phyloP scores from a whole-genome alignment of 2,329 filamentous ascomycete species.

The Sordariomycetes sp. region DNA sequence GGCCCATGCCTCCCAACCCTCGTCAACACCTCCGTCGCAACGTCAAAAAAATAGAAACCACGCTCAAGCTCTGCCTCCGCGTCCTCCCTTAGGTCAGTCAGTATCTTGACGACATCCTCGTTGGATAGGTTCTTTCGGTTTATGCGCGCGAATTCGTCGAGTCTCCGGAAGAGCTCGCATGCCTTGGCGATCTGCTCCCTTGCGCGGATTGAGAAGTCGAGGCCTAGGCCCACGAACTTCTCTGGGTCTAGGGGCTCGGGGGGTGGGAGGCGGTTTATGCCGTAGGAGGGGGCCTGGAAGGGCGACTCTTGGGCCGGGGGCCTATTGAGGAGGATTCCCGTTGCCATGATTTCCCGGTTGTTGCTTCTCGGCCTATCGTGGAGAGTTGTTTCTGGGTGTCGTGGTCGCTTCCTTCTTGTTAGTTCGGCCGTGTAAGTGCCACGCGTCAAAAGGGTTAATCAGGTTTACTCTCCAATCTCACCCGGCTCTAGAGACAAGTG shows the following conservation, averaged over 20 bases:
- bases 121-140: background rate
- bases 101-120: background rate
- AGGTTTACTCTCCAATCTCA: background rate
- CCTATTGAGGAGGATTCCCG: background rate
- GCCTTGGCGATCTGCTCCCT: background rate
- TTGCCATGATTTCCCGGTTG: background rate
- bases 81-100: background rate
- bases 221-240: background rate
- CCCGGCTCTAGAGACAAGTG: background rate
- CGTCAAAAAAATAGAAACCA: background rate
- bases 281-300: background rate
- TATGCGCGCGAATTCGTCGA: background rate
- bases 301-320: background rate
- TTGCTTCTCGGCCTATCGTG: background rate
- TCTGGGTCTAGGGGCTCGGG: background rate
- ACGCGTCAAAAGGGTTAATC: background rate
- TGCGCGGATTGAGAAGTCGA: background rate
- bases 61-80: background rate
- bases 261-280: background rate
- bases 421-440: background rate
- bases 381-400: background rate
- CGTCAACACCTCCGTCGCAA: background rate
- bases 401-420: background rate
- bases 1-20: background rate
- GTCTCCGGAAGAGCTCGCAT: background rate